These are phyloP conservation scores for Picochlorum sp. DNA, from an alignment of 139 green algal genomes.

Conservation along the genomic window DNA sequence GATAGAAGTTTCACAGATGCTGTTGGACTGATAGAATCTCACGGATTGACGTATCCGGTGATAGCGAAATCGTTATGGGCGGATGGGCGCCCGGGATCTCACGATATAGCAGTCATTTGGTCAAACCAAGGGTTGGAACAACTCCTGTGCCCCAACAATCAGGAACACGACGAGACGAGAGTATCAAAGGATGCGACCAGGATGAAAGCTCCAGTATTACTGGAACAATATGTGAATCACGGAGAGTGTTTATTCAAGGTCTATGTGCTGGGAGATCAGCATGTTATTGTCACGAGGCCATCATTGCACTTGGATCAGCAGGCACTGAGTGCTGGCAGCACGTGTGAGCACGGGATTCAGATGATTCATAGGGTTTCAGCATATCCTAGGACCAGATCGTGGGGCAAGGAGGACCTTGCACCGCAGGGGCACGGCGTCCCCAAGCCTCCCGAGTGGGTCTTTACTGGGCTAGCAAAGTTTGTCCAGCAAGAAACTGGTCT, in stretches of 20 bases:
- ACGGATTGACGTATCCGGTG: constrained; percentile 49
- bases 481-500: constrained; percentile 51
- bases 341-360: neutral
- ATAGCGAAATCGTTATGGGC: constrained; percentile 75
- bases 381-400: constrained; percentile 19
- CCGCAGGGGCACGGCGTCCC: constrained; percentile 20
- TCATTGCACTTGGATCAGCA: constrained; percentile 3
- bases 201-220: constrained; percentile 47
- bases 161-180: no score
- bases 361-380: constrained; percentile 19
- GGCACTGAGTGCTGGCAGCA: neutral
- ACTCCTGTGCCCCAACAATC: no score
- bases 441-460: constrained; percentile 60
- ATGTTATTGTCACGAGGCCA: constrained; percentile 7
- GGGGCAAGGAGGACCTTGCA: constrained; percentile 31
- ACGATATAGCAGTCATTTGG: constrained; percentile 52
- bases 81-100: constrained; percentile 65
- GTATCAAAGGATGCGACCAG: neutral
- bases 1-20: constrained; percentile 22
- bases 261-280: constrained; percentile 49
- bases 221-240: constrained; percentile 79
- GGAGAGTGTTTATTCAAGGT: constrained; percentile 77
- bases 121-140: constrained; percentile 19
- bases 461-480: constrained; percentile 40
- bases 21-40: constrained; percentile 11